Evolutionary conservation across 495 filamentous ascomycete species (phyloP), one percentile per base, ranked within the genome.

Genomic region (Penicillium flavigenum): DNA sequence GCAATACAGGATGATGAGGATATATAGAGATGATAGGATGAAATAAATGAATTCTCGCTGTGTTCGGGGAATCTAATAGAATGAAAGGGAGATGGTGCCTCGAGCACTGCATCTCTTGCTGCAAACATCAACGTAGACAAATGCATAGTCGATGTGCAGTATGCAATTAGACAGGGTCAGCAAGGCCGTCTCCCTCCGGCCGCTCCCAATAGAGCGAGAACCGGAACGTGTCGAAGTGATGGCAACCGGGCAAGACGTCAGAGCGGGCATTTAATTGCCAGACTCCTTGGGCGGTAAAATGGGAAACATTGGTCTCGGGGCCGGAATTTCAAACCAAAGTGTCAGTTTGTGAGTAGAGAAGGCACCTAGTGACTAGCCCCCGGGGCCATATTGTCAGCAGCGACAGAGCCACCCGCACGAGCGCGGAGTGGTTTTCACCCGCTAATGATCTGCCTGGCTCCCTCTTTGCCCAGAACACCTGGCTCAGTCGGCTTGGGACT

Each of bases 401-500:
- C 17, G 27, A 20, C 46, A 48, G 17, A 29, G 26, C 27, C 9
- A 20, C n/a, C 29, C 9, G 22, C 27, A 31, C 5, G 16, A 43
- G 38, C 51, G 22, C 51, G 4, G 26, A 20, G 14, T 14, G 24
- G 26, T 17, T 32, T 34, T 32, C 29, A 27, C 2, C 27, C 73
- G 62, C 72, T 74, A 60, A 79, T 76, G 50, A 79, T 79, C 54
- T 78, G 77, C 50, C 94, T 81, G 19, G 94, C 92, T 7, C 94
- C 94, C 67, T 98, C 94, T 66, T 96, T 96, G 52, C 94, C 95
- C 59, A 98, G 68, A 46, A 98, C 92, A 48, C 94, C 94, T 17
- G 90, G 79, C 68, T 98, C 94, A 69, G 90, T 91, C 43, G 92
- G 92, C 73, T 96, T 96, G 9, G 94, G 94, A 67, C 92, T 96